Percentiles rank a stretch among this genome's conserved stretches.
These are phyloP conservation scores for Pichia rugopelliculosa DNA, from an alignment of 805 yeast genomes.

Conservation along the genomic window DNA sequence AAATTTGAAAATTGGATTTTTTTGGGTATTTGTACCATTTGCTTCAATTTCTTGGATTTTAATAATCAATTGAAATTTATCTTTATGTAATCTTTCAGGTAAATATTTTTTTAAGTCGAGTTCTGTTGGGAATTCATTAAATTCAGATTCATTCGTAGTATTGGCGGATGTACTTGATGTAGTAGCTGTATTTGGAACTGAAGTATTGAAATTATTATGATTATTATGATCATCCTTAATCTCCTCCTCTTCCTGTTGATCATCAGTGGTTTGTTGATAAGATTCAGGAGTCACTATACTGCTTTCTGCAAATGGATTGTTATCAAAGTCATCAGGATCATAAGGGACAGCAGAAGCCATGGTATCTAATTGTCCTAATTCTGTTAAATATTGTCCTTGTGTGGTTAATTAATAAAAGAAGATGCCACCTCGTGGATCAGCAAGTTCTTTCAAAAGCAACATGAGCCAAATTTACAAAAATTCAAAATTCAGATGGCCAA, in stretches of 20 bases:
- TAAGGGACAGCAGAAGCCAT: slow-evolving; percentile 34
- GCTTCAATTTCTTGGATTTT: slow-evolving; percentile 66
- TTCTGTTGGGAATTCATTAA: slow-evolving; percentile 28
- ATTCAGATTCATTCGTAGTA: slow-evolving; percentile 6
- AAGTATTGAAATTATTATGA: not conserved
- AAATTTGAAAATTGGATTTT: slow-evolving; percentile 73
- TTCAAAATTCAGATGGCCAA: not conserved
- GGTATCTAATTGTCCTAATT: not conserved
- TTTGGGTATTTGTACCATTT: slow-evolving; percentile 46
- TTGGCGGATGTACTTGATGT: slow-evolving; percentile 9
- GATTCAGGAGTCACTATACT: slow-evolving; percentile 16
- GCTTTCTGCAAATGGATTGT: slow-evolving; percentile 55
- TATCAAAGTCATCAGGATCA: slow-evolving; percentile 47
- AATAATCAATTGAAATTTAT: slow-evolving; percentile 37
- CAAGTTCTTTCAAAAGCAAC: too few relatives aligned
- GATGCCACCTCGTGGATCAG: not conserved
- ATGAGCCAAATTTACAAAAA: too few relatives aligned
- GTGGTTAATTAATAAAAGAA: not conserved
- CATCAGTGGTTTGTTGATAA: slow-evolving; percentile 61
- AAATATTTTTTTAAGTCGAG: slow-evolving; percentile 38
- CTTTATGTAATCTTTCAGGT: slow-evolving; percentile 43
- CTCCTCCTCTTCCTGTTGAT: too few relatives aligned
- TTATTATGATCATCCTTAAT: not conserved
- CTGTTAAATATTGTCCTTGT: not conserved
- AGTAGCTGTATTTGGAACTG: not conserved